These are phyloP conservation scores for Pichia sp. DNA, from an alignment of 1,139 yeast genomes.

Conservation along the genomic window DNA sequence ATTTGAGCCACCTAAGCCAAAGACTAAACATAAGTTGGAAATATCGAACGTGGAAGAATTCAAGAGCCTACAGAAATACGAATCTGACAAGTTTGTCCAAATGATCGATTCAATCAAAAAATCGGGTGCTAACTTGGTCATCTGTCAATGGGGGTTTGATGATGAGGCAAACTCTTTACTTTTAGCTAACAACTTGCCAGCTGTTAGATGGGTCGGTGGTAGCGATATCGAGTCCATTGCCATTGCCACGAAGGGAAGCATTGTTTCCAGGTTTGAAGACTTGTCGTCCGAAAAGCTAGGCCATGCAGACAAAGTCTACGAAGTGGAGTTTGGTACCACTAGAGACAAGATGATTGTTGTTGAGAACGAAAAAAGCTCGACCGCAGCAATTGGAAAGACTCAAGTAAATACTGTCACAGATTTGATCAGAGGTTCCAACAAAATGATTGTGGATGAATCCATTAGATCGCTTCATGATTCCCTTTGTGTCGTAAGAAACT, in stretches of 20 bases:
- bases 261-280: slow-evolving; percentile 96
- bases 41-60: slow-evolving; percentile 91
- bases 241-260: slow-evolving; percentile 94
- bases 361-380: slow-evolving; percentile 68
- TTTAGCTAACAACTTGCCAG: slow-evolving; percentile 82
- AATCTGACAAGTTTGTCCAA: slow-evolving; percentile 81
- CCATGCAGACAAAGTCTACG: slow-evolving; percentile 77
- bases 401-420: slow-evolving; percentile 70
- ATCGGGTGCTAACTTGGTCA: slow-evolving; percentile 93
- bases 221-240: slow-evolving; percentile 94
- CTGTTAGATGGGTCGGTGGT: slow-evolving; percentile 99
- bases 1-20: slow-evolving; percentile 99
- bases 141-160: slow-evolving; percentile 99
- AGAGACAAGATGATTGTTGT: slow-evolving; percentile 93
- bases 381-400: neutral
- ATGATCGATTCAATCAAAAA: slow-evolving; percentile 86
- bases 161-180: slow-evolving; percentile 97
- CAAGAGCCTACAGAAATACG: slow-evolving; percentile 83
- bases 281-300: slow-evolving; percentile 80
- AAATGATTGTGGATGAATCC: slow-evolving; percentile 97
- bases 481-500: slow-evolving; percentile 92
- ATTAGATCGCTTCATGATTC: slow-evolving; percentile 96
- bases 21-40: slow-evolving; percentile 95
- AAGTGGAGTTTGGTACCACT: slow-evolving; percentile 93
- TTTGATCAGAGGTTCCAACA: slow-evolving; percentile 90